Base-by-base conservation (phyloP, 495 filamentous ascomycete genomes). In the Aspergillus carlsbadensis region DNA sequence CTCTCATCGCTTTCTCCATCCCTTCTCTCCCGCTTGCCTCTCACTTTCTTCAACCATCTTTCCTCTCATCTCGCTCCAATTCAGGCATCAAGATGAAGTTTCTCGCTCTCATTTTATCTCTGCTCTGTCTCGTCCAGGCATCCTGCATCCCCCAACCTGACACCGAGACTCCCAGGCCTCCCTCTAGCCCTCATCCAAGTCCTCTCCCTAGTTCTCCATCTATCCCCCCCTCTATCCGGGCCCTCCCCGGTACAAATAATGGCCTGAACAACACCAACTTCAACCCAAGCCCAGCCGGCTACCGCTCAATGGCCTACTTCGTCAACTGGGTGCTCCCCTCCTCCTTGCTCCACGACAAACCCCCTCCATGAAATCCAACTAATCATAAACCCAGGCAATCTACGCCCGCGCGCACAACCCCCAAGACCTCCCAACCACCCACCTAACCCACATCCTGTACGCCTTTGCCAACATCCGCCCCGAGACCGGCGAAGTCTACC, bases 361-460 rank as follows among this genome's bases (percentile, higher is more conserved):
- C 17, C 2, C 22, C 17, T 39, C n/a, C n/a, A n/a, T n/a, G n/a
- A n/a, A 36, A 21, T 39, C 11, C 39, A 40, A 20, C 52, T 24
- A 43, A 46, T 41, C 14, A 21, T 15, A 24, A 15, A 14, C 14
- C 11, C 14, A 60, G 58, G 58, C 52, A 15, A 60, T 62, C 59
- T 61, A 62, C 41, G 53, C 21, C 7, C 78, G 89, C 50, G 80
- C 90, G 56, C 87, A 88, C 69, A 78, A 83, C 21, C 88, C 90
- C 0, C 86, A 92, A 53, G 81, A 92, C 62, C 78, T 96, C 7
- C 87, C 89, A 2, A 81, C 79, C 5, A 80, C 87, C 21, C 84
- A 87, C 36, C 77, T 96, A 15, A 96, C 91, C 0, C 91, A 96
- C 67, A 75, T 96, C n/a, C 80, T 96, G 26, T 96, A 94, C 63